Evolutionary conservation across 2,329 filamentous ascomycete genomes (phyloP).

Genomic region (Xylariales sp.): DNA sequence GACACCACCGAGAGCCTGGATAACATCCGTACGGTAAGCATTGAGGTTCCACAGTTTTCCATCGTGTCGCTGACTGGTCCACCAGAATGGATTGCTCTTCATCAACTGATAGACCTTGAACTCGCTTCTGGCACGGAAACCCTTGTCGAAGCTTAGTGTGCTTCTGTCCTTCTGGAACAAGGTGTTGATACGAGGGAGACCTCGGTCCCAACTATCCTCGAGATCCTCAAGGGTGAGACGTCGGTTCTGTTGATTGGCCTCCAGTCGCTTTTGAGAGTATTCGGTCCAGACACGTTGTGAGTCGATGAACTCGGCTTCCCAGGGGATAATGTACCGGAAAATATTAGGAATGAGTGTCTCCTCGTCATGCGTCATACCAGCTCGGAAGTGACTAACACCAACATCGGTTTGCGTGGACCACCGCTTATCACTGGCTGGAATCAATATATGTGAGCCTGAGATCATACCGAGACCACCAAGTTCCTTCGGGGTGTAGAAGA

Average conservation of each 20-base stretch:
- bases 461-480: slow-evolving; percentile 98
- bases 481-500: slow-evolving; percentile 98
- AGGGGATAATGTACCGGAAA: slow-evolving; percentile 98
- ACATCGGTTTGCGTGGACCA: slow-evolving; percentile 98
- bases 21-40: slow-evolving; percentile 92
- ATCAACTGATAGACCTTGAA: slow-evolving; percentile 99
- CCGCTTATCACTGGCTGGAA: slow-evolving; percentile 93
- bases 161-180: slow-evolving; percentile 98
- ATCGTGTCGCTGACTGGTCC: slow-evolving; percentile 95
- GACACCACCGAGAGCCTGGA: slow-evolving; percentile 91
- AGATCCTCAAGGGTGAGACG: slow-evolving; percentile 91
- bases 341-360: slow-evolving; percentile 98
- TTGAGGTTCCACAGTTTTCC: slow-evolving; percentile 98
- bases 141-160: slow-evolving; percentile 96
- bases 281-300: slow-evolving; percentile 99
- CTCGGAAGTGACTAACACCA: slow-evolving; percentile 92
- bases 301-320: slow-evolving; percentile 98
- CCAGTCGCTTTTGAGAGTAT: slow-evolving; percentile 94
- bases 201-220: slow-evolving; percentile 97
- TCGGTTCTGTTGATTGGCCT: slow-evolving; percentile 96
- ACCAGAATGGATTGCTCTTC: slow-evolving; percentile 99
- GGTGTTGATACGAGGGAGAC: slow-evolving; percentile 95
- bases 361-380: slow-evolving; percentile 97
- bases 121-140: slow-evolving; percentile 89
- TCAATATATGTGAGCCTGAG: slow-evolving; percentile 94